Conservation (phyloP, 2,329 filamentous ascomycete genomes). For the Rasamsonia emersonii region DNA sequence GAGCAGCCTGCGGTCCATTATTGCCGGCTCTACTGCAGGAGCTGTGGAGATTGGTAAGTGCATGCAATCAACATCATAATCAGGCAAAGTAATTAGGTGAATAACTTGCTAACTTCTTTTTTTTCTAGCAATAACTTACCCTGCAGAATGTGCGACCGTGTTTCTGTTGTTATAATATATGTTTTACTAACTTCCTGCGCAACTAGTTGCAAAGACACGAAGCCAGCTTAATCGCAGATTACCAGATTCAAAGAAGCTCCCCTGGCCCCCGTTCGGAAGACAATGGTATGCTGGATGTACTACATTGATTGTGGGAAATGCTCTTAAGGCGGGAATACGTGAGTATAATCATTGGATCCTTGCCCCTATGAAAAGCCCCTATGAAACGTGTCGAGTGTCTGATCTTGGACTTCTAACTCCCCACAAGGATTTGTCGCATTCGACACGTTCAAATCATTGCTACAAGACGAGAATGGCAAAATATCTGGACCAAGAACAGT, state of each 20-base stretch:
- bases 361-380: no score
- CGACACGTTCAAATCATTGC: slow-evolving; percentile 79
- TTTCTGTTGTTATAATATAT: no score
- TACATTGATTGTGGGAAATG: slow-evolving; percentile 93
- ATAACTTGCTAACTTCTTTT: slow-evolving; percentile 14
- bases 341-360: slow-evolving; percentile 29
- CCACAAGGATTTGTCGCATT: slow-evolving; percentile 78
- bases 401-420: slow-evolving; percentile 2
- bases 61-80: slow-evolving; percentile 3
- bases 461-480: slow-evolving; percentile 76
- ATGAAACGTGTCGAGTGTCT: no score
- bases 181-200: no score
- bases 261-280: slow-evolving; percentile 84
- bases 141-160: slow-evolving; percentile 67
- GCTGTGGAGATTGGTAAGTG: slow-evolving; percentile 79
- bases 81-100: no score
- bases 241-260: slow-evolving; percentile 73
- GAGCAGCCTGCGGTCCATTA: slow-evolving; percentile 76
- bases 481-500: slow-evolving; percentile 87
- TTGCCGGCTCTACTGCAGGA: slow-evolving; percentile 88
- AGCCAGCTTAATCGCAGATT: slow-evolving; percentile 85
- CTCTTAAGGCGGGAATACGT: slow-evolving; percentile 91
- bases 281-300: slow-evolving; percentile 99
- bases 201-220: slow-evolving; percentile 79
- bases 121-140: slow-evolving; percentile 71